These are phyloP conservation scores for Ophiostoma pallidulum DNA, from an alignment of 2,329 filamentous ascomycete genomes.

Conservation along the genomic window DNA sequence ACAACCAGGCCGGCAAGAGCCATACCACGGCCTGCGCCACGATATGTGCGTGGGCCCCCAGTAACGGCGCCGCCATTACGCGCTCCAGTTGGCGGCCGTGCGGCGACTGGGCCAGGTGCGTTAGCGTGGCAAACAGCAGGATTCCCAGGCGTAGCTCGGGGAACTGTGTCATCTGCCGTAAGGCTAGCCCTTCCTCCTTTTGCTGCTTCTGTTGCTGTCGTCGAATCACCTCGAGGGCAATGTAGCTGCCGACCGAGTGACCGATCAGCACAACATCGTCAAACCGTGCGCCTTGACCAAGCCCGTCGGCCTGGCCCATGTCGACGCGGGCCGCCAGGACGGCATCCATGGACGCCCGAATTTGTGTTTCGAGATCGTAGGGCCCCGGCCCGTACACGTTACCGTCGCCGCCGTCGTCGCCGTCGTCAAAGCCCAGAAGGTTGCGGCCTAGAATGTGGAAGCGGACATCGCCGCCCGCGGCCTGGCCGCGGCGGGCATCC, in stretches of 20 bases:
- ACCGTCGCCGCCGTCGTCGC: constrained; percentile 39
- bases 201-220: constrained; percentile 32
- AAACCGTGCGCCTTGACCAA: constrained; percentile 31
- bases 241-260: constrained; percentile 66
- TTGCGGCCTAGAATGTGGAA: constrained; percentile 51
- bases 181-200: background rate
- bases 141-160: constrained; percentile 43
- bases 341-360: constrained; percentile 33
- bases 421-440: constrained; percentile 48
- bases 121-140: constrained; percentile 64
- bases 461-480: constrained; percentile 18
- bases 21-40: constrained; percentile 33
- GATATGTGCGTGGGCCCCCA: constrained; percentile 33
- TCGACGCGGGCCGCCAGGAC: constrained; percentile 24
- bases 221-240: constrained; percentile 58
- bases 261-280: constrained; percentile 58
- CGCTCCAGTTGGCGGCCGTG: constrained; percentile 45
- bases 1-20: constrained; percentile 29
- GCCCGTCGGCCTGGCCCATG: constrained; percentile 22
- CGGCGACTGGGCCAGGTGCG: constrained; percentile 56
- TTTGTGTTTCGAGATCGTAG: constrained; percentile 44
- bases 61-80: constrained; percentile 32
- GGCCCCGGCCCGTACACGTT: constrained; percentile 33
- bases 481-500: constrained; percentile 10
- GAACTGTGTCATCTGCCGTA: too few relatives aligned